Evolutionary conservation across 345 rosid species (phyloP).

Genomic region (Cardamine resedifolia): DNA sequence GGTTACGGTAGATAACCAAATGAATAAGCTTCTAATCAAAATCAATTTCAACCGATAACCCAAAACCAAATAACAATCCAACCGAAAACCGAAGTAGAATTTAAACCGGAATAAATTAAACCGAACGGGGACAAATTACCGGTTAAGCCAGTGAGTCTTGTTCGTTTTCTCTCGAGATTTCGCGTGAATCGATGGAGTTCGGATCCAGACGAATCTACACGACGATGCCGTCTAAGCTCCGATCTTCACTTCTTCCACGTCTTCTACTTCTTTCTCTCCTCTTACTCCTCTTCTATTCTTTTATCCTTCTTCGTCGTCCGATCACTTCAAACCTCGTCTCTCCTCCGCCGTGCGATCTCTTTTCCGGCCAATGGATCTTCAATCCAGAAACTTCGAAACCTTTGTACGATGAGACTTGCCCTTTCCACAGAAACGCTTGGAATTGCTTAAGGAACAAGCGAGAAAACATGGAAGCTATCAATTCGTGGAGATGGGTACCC

Average conservation of each 20-base stretch:
- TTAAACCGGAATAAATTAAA: neutral
- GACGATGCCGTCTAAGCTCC: constrained; percentile 56
- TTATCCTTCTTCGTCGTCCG: constrained; percentile 39
- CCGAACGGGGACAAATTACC: constrained; percentile 1
- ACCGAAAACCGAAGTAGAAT: neutral
- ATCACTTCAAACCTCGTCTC: constrained; percentile 22
- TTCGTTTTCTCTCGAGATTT: constrained; percentile 17
- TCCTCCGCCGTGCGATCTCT: constrained; percentile 61
- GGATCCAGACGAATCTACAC: constrained; percentile 37
- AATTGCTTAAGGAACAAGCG: constrained; percentile 75
- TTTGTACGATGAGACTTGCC: constrained; percentile 76
- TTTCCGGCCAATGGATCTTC: constrained; percentile 69
- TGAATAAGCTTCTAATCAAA: neutral
- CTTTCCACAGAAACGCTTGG: constrained; percentile 93
- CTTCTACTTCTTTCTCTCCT: constrained; percentile 52
- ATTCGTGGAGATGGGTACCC: constrained; percentile 91
- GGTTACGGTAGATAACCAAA: neutral
- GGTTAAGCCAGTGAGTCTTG: constrained; percentile 4
- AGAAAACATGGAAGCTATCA: constrained; percentile 63
- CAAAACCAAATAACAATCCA: neutral
- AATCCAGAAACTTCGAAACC: constrained; percentile 41
- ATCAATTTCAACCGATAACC: neutral
- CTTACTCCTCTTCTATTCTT: constrained; percentile 53
- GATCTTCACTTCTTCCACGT: constrained; percentile 49
- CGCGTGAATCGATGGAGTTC: constrained; percentile 18